A percentile compares a stretch with the other conserved stretches of the same genome.
Conservation (phyloP, 2,329 filamentous ascomycete species). For the Albophoma yamanashiensis region DNA sequence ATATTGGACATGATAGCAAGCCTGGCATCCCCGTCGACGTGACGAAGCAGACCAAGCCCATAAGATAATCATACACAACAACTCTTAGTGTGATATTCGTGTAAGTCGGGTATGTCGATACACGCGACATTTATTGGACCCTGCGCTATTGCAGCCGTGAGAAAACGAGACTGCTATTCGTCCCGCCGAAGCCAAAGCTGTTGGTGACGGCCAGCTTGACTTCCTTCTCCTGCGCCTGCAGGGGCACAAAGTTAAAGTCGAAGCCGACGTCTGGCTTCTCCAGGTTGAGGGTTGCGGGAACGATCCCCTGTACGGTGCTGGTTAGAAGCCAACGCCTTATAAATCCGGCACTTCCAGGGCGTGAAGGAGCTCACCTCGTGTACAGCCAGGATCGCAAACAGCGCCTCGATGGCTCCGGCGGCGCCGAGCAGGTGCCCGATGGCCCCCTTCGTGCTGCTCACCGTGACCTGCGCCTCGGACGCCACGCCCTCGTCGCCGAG, state of each 20-base stretch:
- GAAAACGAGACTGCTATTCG: slow-evolving; percentile 85
- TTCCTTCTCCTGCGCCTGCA: slow-evolving; percentile 55
- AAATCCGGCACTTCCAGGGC: not conserved
- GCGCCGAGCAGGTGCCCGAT: slow-evolving; percentile 87
- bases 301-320: slow-evolving; percentile 47
- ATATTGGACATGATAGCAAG: not conserved
- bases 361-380: slow-evolving; percentile 49
- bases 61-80: not conserved
- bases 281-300: slow-evolving; percentile 85
- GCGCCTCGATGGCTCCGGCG: slow-evolving; percentile 79
- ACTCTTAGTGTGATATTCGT: not conserved
- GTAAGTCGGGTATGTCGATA: not conserved
- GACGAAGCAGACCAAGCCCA: not conserved
- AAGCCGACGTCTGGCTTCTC: slow-evolving; percentile 54
- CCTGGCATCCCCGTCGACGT: no score
- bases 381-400: slow-evolving; percentile 75
- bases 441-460: slow-evolving; percentile 91
- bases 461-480: slow-evolving; percentile 55
- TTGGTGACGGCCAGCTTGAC: slow-evolving; percentile 78
- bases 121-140: not conserved
- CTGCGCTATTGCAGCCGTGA: slow-evolving; percentile 18
- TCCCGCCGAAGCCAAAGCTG: slow-evolving; percentile 96
- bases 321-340: slow-evolving; percentile 8
- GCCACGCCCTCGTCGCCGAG: slow-evolving; percentile 58
- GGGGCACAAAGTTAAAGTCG: slow-evolving; percentile 77